phyloP scores from a whole-genome alignment of 2,329 filamentous ascomycete genomes.

The Aspergillus texensis region DNA sequence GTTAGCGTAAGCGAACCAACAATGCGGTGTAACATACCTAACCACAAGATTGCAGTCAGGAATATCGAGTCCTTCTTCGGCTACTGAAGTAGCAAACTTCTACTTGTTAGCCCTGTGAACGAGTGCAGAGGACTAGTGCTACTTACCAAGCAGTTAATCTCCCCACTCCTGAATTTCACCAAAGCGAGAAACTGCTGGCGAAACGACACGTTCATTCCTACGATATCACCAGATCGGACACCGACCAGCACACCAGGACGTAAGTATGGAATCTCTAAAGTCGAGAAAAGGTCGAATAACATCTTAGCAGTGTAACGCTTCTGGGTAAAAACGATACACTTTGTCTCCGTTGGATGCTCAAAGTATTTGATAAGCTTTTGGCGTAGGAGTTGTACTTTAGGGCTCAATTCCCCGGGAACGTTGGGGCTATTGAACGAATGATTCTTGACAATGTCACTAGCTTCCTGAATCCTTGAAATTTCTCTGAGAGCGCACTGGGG shows the following conservation, averaged over 20 bases:
- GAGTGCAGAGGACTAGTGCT: slow-evolving; percentile 9
- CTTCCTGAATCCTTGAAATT: slow-evolving; percentile 61
- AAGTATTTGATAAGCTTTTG: slow-evolving; percentile 67
- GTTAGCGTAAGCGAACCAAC: slow-evolving; percentile 11
- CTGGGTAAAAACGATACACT: slow-evolving; percentile 88
- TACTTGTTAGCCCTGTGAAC: slow-evolving; percentile 5
- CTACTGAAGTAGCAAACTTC: slow-evolving; percentile 66
- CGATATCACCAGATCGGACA: slow-evolving; percentile 52
- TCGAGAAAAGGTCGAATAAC: slow-evolving; percentile 67
- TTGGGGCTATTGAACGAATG: slow-evolving; percentile 51
- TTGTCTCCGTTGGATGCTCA: slow-evolving; percentile 56
- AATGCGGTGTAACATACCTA: slow-evolving; percentile 32
- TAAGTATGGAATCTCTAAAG: slow-evolving; percentile 62
- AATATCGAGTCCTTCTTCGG: slow-evolving; percentile 68
- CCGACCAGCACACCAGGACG: slow-evolving; percentile 67
- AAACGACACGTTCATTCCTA: slow-evolving; percentile 67
- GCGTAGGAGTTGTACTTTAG: slow-evolving; percentile 70
- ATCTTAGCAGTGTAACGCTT: slow-evolving; percentile 75
- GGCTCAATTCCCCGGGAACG: slow-evolving; percentile 58
- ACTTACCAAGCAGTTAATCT: slow-evolving; percentile 57
- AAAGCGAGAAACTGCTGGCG: slow-evolving; percentile 75
- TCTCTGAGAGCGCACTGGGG: slow-evolving; percentile 54
- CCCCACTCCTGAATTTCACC: slow-evolving; percentile 62
- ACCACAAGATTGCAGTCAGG: slow-evolving; percentile 68
- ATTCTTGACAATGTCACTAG: slow-evolving; percentile 57